Evolutionary conservation across 768 basidiomycete species (phyloP), one percentile per base, ranked within the genome.

Genomic region (Piloderma croceum): DNA sequence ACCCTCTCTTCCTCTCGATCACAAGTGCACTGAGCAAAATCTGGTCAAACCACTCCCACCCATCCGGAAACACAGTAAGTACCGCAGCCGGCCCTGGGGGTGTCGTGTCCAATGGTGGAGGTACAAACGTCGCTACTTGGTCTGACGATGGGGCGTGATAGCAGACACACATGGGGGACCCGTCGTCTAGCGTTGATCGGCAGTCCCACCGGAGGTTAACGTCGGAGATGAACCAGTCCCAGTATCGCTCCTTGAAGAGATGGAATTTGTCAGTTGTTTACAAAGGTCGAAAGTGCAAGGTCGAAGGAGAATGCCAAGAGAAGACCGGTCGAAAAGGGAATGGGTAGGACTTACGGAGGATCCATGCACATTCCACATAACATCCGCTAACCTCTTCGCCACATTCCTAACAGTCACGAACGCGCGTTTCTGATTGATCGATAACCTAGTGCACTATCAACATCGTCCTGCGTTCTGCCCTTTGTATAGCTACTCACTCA

Each of bases 121-220:
- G 70, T 4, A 73, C 64, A 48, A 74, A 71, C 1, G 67, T 58
- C 1, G 72, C 72, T 1, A 73, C 56, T 34, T 72, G 68, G 17
- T 52, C 52, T 32, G 50, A 33, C 31, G 53, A 44, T 13, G 42
- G n/a, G 31, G 49, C 48, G n/a, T 54, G 53, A 24, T 60, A 62
- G 46, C 68, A 68, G 38, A 74, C 64, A 50, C 70, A 73, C 63
- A 70, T 61, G 0, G 68, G 67, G 0, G 67, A 70, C 13, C 73
- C 71, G 39, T 74, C 70, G 23, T 70, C 68, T 3, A 71, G 57
- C 1, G 56, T 62, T 2, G 58, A 57, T 0, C 67, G 63, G 48
- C 70, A 73, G 43, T 74, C 70, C 73, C 73, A 74, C 20, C 63
- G 66, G 3, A 74, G 41, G 6, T 57, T 46, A n/a, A 64, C 55